phyloP scores from a whole-genome alignment of 345 rosid genomes.

The Cardamine resedifolia region DNA sequence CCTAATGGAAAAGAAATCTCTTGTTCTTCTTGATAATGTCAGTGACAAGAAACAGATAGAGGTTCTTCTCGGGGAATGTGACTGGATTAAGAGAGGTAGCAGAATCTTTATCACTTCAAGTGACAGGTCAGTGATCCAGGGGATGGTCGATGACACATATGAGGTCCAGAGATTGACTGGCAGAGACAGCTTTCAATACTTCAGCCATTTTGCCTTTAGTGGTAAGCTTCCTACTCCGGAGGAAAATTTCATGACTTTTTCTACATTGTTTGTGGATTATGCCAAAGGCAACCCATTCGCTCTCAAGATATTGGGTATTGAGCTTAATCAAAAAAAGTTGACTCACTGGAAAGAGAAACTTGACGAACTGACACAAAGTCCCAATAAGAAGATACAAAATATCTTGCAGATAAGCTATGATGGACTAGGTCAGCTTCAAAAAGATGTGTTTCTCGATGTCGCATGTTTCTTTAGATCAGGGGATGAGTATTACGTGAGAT shows the following conservation, averaged over 20 bases:
- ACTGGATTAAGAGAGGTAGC: slow-evolving; percentile 28
- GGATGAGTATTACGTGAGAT: not conserved
- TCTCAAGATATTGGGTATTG: slow-evolving; percentile 35
- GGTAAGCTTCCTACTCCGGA: not conserved
- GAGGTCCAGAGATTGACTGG: slow-evolving; percentile 15
- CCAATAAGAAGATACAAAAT: slow-evolving; percentile 7
- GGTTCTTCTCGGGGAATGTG: not conserved
- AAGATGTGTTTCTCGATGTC: slow-evolving; percentile 42
- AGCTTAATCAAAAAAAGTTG: not conserved
- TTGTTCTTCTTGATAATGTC: slow-evolving; percentile 20
- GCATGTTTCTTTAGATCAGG: slow-evolving; percentile 41
- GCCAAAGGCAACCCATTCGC: slow-evolving; percentile 44
- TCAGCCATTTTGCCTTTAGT: slow-evolving; percentile 16
- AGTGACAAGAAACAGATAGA: slow-evolving; percentile 10
- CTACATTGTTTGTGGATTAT: slow-evolving; percentile 20
- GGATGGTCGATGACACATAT: slow-evolving; percentile 1
- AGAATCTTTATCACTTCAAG: slow-evolving; percentile 9
- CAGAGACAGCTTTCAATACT: slow-evolving; percentile 19
- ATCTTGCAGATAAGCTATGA: slow-evolving; percentile 38
- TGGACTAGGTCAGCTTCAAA: not conserved
- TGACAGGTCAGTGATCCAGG: slow-evolving; percentile 20
- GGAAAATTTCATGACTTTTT: not conserved
- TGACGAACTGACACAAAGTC: not conserved
- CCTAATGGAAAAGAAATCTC: not conserved
- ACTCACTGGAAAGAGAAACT: slow-evolving; percentile 27